A percentile compares a stretch with the other conserved stretches of the same genome.
These are phyloP conservation scores for Quercus wislizeni DNA, from an alignment of 306 rosid species.

Conservation along the genomic window DNA sequence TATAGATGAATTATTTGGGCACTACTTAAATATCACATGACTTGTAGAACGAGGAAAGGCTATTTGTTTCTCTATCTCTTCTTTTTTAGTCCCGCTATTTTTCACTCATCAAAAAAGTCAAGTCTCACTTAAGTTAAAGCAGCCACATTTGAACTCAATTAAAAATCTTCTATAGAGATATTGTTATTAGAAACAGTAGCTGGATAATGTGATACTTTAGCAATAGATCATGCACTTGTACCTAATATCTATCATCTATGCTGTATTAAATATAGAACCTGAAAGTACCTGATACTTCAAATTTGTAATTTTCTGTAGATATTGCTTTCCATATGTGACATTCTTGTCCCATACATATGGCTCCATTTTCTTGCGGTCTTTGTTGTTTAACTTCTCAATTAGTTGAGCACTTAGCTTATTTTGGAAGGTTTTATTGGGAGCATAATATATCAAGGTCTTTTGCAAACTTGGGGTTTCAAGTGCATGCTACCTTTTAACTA, in stretches of 20 bases:
- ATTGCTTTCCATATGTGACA: background rate
- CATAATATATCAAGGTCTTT: background rate
- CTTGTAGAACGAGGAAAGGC: background rate
- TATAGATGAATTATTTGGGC: too few species aligned
- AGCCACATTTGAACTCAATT: background rate
- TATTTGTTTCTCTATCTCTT: background rate
- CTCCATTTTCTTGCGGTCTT: background rate
- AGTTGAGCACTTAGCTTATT: background rate
- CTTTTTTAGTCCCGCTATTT: too few species aligned
- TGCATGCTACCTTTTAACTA: background rate
- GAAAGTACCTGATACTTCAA: background rate
- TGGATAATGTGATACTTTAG: background rate
- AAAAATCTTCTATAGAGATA: conserved; percentile 6
- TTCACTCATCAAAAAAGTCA: too few species aligned
- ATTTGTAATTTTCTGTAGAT: background rate
- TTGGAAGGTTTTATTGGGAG: background rate
- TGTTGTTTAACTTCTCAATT: background rate
- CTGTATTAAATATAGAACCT: background rate
- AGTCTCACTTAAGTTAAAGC: background rate
- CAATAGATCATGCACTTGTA: background rate
- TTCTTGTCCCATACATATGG: background rate
- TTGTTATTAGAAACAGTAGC: background rate
- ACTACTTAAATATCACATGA: background rate
- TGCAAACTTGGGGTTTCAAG: background rate
- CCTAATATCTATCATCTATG: background rate